Conservation (phyloP, 495 filamentous ascomycete species). For the Filosporella fistucella region DNA sequence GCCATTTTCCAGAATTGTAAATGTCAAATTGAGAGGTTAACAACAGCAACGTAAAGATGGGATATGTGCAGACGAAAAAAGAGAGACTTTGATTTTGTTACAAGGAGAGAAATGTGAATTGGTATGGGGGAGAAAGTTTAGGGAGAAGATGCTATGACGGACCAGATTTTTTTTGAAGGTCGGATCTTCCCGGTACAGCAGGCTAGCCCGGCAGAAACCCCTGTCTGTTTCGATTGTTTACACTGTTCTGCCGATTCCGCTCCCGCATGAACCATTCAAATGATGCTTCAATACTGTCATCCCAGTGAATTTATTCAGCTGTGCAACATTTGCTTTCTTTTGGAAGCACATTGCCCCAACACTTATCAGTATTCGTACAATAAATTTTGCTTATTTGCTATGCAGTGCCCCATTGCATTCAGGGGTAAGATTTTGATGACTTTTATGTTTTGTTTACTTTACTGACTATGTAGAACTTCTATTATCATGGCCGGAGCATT, state of each 20-base stretch:
- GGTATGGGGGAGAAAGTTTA: neutral
- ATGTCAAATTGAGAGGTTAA: constrained; percentile 6
- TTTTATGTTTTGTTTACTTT: too few relatives aligned
- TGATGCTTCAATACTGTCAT: neutral
- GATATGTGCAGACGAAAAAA: constrained; percentile 8
- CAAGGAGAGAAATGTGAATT: constrained; percentile 2
- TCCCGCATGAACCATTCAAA: neutral
- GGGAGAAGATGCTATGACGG: neutral
- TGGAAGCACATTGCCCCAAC: neutral
- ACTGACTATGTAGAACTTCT: too few relatives aligned
- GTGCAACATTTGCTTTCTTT: neutral
- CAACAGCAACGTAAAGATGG: neutral
- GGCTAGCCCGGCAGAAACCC: neutral
- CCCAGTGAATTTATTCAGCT: too few relatives aligned
- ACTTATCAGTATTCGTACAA: neutral
- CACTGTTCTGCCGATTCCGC: neutral
- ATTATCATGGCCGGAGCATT: constrained; percentile 12
- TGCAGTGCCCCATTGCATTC: neutral
- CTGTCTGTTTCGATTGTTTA: constrained; percentile 3
- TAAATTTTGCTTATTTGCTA: neutral
- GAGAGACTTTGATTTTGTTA: too few relatives aligned
- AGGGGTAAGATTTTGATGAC: neutral
- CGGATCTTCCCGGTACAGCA: neutral
- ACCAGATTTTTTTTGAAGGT: neutral
- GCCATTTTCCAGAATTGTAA: constrained; percentile 17